Evolutionary conservation across 2,329 filamentous ascomycete species (phyloP), one percentile per base, ranked within the genome.

Genomic region (Penicillium brevicompactum): DNA sequence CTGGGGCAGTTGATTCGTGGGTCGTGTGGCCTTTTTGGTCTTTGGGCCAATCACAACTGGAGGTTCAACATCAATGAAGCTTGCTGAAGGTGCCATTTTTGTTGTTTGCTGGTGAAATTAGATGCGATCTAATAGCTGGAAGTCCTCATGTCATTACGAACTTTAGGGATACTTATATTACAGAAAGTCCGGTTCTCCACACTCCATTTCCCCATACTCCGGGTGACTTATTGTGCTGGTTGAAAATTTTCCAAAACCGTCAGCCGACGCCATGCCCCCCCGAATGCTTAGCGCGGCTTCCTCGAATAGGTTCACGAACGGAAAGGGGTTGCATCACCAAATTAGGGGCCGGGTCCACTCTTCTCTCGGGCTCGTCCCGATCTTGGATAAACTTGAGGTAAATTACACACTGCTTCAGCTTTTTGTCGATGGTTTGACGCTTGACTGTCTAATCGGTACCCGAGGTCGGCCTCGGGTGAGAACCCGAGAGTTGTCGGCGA

Each of bases 21-120:
- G 69, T 1, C 69, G 63, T 5, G 63, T 64, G 9, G 65, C 63
- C 1, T 60, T 64, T 53, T 63, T 68, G 32, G 67, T 71, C 7
- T 61, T 63, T 11, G 71, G 70, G 3, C 70, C 70, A 18, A 71
- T 51, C 21, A 71, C 68, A 22, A 57, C 34, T 18, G 65, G 64
- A 9, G 58, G 46, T 37, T 37, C 34, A 7, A 37, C 34, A 6
- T 37, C 34, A n/a, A 37, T 37, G 34, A 37, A 37, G 34, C 34
- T 37, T 24, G 55, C 50, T 32, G 54, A 40, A 16, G 54, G 54
- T 5, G 46, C 49, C 54, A 56, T 56, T 30, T 18, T 44, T 49
- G n/a, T 18, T 43, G 37, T 7, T 2, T 34, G 14, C 18, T 49
- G 1, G 22, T 8, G 22, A 46, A 11, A 31, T 46, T n/a, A 31